Evolutionary conservation across 805 yeast genomes (phyloP).

Genomic region (Kockiozyma suomiensis): DNA sequence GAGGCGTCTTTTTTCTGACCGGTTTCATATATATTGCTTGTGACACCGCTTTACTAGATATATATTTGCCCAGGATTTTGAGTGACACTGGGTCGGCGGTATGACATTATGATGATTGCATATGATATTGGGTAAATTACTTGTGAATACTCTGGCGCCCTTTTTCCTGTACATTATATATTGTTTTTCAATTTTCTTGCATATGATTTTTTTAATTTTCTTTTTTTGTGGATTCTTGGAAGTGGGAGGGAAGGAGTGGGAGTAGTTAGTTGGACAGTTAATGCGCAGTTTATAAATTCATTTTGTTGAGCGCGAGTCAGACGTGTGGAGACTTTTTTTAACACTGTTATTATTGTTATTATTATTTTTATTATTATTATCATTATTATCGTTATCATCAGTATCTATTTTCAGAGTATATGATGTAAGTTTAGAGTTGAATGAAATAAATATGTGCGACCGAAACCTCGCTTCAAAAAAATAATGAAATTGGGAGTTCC

Average conservation of each 20-base stretch:
- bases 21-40: background rate
- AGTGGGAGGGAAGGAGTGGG: background rate
- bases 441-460: too few relatives aligned
- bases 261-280: background rate
- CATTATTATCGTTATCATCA: too few relatives aligned
- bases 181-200: background rate
- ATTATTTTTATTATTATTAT: too few relatives aligned
- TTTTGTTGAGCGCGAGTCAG: too few relatives aligned
- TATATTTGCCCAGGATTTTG: too few relatives aligned
- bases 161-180: background rate
- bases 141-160: background rate
- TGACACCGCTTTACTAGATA: too few relatives aligned
- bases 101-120: background rate
- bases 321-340: too few relatives aligned
- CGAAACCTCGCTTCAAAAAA: too few relatives aligned
- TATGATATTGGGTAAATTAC: background rate
- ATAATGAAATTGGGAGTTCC: too few relatives aligned
- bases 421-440: too few relatives aligned
- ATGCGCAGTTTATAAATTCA: background rate
- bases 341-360: too few relatives aligned
- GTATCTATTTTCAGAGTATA: too few relatives aligned
- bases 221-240: background rate
- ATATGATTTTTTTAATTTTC: background rate
- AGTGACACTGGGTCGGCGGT: background rate
- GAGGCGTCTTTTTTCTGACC: background rate